Percentiles rank a stretch among this genome's conserved stretches.
These are phyloP conservation scores for Pichia paraexigua DNA, from an alignment of 805 yeast species.

Conservation along the genomic window DNA sequence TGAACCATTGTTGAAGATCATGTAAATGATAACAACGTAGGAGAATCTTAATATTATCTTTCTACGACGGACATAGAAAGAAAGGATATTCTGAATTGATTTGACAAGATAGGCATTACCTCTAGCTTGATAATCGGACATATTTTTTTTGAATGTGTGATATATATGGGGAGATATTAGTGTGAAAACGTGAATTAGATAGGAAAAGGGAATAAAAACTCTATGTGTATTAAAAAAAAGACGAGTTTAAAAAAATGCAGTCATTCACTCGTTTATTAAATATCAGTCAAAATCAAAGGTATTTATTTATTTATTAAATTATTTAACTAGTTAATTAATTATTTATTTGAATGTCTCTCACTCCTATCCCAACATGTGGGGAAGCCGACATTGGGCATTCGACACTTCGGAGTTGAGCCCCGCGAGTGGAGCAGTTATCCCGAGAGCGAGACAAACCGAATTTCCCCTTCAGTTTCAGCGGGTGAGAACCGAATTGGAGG, in stretches of 20 bases:
- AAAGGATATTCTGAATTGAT: conserved; percentile 6
- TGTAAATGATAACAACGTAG: conserved; percentile 17
- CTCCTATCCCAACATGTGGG: not conserved
- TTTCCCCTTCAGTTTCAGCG: not conserved
- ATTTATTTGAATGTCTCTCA: too few relatives aligned
- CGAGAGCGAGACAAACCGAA: not conserved
- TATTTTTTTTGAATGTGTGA: too few relatives aligned
- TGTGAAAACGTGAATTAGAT: too few relatives aligned
- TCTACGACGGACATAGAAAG: conserved; percentile 18
- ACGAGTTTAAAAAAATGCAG: too few relatives aligned
- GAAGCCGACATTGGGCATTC: not conserved
- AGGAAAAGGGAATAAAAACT: too few relatives aligned
- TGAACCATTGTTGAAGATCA: conserved; percentile 24
- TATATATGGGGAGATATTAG: too few relatives aligned
- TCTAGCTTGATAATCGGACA: conserved; percentile 4
- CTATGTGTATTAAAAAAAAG: too few relatives aligned
- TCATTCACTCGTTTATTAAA: too few relatives aligned
- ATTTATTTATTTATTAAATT: too few relatives aligned
- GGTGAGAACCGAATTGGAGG: not conserved
- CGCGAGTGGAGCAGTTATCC: not conserved
- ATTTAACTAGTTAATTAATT: too few relatives aligned
- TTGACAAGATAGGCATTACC: conserved; percentile 9
- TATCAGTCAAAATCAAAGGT: too few relatives aligned
- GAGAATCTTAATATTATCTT: conserved; percentile 17
- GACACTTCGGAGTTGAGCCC: not conserved